Conservation (phyloP, 192 early-diverging fungal species). For the Coemansia nantahalensis region DNA sequence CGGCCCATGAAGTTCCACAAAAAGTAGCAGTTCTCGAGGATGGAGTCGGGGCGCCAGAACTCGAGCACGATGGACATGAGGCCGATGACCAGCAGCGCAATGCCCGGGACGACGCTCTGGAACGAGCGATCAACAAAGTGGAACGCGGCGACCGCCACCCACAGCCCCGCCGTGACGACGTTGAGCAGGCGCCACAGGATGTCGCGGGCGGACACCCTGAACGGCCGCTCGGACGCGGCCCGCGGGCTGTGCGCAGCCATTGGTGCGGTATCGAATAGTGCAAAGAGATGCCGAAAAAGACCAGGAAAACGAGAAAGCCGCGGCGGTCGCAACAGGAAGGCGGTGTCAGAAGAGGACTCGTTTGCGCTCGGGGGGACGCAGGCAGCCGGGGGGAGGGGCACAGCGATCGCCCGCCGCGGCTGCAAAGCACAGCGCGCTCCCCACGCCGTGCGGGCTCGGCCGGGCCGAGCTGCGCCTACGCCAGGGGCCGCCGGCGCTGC, state of each 20-base stretch:
- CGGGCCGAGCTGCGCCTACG: too few relatives aligned
- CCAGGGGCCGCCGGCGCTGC: too few relatives aligned
- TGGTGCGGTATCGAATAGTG: neutral
- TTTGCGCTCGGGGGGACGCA: too few relatives aligned
- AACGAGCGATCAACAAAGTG: slow-evolving; percentile 38
- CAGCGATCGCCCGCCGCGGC: too few relatives aligned
- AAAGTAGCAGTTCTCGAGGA: slow-evolving; percentile 47
- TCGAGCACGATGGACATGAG: slow-evolving; percentile 34
- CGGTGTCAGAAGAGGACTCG: too few relatives aligned
- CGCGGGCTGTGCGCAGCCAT: slow-evolving; percentile 1
- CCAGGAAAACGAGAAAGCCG: too few relatives aligned
- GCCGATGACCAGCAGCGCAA: slow-evolving; percentile 37
- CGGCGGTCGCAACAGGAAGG: too few relatives aligned
- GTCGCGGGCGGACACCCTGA: slow-evolving; percentile 5
- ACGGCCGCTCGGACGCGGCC: slow-evolving; percentile 1
- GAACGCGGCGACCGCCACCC: slow-evolving; percentile 39
- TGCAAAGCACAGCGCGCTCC: too few relatives aligned
- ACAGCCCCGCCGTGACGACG: slow-evolving; percentile 39
- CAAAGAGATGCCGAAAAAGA: too few relatives aligned
- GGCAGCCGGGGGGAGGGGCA: too few relatives aligned
- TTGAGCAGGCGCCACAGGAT: slow-evolving; percentile 45
- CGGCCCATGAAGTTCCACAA: slow-evolving; percentile 55
- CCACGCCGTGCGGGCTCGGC: too few relatives aligned
- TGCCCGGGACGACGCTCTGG: slow-evolving; percentile 38
- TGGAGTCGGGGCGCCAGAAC: slow-evolving; percentile 35